Percentiles rank a stretch among this genome's conserved stretches.
phyloP scores from a whole-genome alignment of 345 rosid genomes.

The Eucalyptus cloeziana region DNA sequence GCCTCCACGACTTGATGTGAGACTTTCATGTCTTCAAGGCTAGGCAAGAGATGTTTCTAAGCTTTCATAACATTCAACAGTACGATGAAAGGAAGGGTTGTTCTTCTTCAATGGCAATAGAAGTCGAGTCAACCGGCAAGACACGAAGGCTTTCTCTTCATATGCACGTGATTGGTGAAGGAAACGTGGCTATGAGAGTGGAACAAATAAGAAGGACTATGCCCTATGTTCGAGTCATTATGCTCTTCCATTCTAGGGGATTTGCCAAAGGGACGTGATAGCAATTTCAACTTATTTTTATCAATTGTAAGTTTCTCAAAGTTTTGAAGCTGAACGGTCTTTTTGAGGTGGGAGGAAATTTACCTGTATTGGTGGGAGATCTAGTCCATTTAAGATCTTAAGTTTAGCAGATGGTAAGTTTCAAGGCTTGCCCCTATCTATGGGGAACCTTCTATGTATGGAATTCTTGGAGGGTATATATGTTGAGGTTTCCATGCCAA shows the following conservation, averaged over 20 bases:
- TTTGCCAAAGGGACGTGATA: not conserved
- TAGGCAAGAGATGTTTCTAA: slow-evolving; percentile 7
- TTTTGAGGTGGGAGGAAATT: accelerated
- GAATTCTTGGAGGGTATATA: not conserved
- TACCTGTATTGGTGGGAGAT: not conserved
- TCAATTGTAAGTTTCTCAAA: not conserved
- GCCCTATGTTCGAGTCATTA: slow-evolving; percentile 12
- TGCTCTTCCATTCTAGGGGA: not conserved
- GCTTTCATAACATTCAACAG: not conserved
- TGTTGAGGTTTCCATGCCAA: accelerated
- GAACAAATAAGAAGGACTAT: not conserved
- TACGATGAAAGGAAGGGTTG: not conserved
- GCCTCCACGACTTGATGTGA: slow-evolving; percentile 30
- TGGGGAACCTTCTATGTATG: slow-evolving; percentile 12
- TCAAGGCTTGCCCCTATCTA: not conserved
- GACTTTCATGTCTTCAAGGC: slow-evolving; percentile 20
- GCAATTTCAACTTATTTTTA: not conserved
- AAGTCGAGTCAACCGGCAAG: not conserved
- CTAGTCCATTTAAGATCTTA: not conserved
- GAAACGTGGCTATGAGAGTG: accelerated
- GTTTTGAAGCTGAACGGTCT: accelerated
- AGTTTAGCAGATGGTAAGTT: accelerated
- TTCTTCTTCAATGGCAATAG: not conserved
- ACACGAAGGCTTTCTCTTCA: not conserved
- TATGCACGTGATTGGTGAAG: accelerated